Evolutionary conservation across 176 grass and related monocot genomes (phyloP).

Genomic region (Poa pratensis): DNA sequence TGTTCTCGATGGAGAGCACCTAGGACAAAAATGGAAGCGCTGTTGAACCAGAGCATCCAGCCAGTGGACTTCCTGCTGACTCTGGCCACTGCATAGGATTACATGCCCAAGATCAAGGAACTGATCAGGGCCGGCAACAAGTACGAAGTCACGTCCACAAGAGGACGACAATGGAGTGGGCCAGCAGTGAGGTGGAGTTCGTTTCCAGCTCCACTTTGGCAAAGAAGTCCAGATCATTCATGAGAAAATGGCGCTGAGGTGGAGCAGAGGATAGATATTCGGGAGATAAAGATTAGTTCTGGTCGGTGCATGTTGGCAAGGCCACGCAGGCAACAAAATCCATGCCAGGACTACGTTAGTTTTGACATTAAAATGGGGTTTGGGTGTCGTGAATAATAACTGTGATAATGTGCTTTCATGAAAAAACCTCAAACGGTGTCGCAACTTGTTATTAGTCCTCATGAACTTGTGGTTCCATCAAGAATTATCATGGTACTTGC

Average conservation of each 20-base stretch:
- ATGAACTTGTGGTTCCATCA: neutral
- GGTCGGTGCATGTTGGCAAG: constrained; percentile 6
- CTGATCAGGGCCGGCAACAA: constrained; percentile 77
- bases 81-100: constrained; percentile 56
- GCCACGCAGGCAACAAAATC: neutral
- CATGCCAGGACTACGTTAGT: neutral
- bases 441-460: constrained; percentile 1
- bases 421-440: neutral
- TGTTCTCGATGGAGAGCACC: constrained; percentile 86
- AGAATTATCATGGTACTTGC: constrained; percentile 3
- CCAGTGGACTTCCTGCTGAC: constrained; percentile 92
- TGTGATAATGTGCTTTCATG: neutral
- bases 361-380: neutral
- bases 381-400: constrained; percentile 6
- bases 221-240: constrained; percentile 47
- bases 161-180: constrained; percentile 68
- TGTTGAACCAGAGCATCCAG: constrained; percentile 79
- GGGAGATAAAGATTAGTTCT: neutral
- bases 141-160: constrained; percentile 72
- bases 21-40: constrained; percentile 95
- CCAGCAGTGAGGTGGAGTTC: constrained; percentile 65
- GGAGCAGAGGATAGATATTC: neutral
- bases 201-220: constrained; percentile 49
- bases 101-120: constrained; percentile 91
- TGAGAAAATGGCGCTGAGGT: neutral